Base-by-base conservation (phyloP, 129 eudicot genomes). In the Flaveria linearis region DNA sequence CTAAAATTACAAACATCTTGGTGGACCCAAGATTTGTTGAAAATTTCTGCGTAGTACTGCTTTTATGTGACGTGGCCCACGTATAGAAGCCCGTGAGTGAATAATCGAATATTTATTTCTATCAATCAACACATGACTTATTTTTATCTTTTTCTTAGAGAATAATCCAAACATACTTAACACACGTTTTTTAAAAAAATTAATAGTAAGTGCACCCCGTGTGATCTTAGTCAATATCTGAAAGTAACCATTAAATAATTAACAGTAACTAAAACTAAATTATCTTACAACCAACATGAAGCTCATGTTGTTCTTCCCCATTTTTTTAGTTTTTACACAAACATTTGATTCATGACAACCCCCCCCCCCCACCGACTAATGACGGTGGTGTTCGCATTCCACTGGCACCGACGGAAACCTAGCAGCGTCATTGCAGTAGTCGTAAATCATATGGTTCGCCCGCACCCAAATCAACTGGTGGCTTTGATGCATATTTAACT, bases 401-500 rank as follows among this genome's bases (percentile, higher is more conserved):
- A 74, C 75, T 0, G 98, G 98, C 9, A 80, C 74, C 22, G 78
- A 74, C 30, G 92, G 88, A 22, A 93, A 90, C 81, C 98, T 69
- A 15, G 88, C 74, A 20, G 86, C 51, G 50, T 93, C 98, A 0
- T 69, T 76, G 60, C 98, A 93, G 10, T 93, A 93, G 65, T 93
- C 98, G 13, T 93, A 93, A 5, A 90, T 83, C 96, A 93, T 84
- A 70, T 93, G 98, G 60, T 90, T 85, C 9, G 97, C 90, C 56
- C 89, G 69, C 7, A 93, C 98, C 98, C 98, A 93, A 14, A 85
- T 13, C 33, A 93, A 83, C 80, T 93, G 97, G 79, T 93, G 98
- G 78, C 82, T 90, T 75, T 93, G 98, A 76, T 93, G 98, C 45
- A 90, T 56, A 63, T 72, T 93, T 47, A 93, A 67, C 83, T 90